These are phyloP conservation scores for Nematocida sp. DNA, from an alignment of 371 early-diverging fungal genomes.

Conservation along the genomic window DNA sequence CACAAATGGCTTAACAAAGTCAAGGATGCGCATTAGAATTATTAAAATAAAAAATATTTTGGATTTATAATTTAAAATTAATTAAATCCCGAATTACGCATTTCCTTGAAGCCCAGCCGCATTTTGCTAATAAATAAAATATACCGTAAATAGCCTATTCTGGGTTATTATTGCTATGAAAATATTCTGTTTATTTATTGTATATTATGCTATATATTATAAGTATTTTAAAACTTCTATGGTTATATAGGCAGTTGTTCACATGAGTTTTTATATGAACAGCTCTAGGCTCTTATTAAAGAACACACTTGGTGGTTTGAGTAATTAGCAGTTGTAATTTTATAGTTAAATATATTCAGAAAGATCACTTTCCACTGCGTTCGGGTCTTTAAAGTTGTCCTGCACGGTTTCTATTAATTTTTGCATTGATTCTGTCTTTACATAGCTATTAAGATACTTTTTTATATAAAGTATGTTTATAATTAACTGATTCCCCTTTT, in stretches of 20 bases:
- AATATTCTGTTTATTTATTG: too few species aligned
- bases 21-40: slow-evolving; percentile 75
- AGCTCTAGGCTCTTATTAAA: too few species aligned
- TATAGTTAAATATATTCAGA: not conserved
- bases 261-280: too few species aligned
- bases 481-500: slow-evolving; percentile 51
- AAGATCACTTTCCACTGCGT: not conserved
- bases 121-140: not conserved
- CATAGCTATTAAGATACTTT: slow-evolving; percentile 25
- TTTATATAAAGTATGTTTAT: slow-evolving; percentile 49
- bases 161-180: too few species aligned
- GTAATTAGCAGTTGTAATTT: too few species aligned
- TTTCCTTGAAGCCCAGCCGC: not conserved
- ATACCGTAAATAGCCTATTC: too few species aligned
- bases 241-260: too few species aligned
- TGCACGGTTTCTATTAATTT: slow-evolving; percentile 18
- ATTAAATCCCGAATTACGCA: not conserved
- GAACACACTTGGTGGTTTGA: too few species aligned
- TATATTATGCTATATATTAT: too few species aligned
- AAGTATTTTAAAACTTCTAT: too few species aligned
- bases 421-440: not conserved
- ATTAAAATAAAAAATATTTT: slow-evolving; percentile 61
- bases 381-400: slow-evolving; percentile 33
- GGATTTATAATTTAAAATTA: slow-evolving; percentile 21
- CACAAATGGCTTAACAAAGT: slow-evolving; percentile 94